Evolutionary conservation across 495 filamentous ascomycete genomes (phyloP).

Genomic region (Penicillium crystallinum): DNA sequence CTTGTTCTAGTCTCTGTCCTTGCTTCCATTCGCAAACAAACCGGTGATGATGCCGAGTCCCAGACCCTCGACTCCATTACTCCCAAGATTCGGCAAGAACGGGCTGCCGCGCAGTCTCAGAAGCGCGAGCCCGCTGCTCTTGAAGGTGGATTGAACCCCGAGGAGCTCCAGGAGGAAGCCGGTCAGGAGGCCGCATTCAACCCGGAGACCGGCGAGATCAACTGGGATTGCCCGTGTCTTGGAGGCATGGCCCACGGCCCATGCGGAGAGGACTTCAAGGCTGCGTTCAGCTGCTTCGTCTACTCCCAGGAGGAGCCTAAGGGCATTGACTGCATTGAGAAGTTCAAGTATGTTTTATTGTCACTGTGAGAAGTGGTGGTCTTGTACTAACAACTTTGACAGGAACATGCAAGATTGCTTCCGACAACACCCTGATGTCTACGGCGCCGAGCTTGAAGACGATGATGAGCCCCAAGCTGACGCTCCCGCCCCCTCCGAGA

Average conservation of each 20-base stretch:
- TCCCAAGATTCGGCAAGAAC: constrained; percentile 37
- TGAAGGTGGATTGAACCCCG: constrained; percentile 26
- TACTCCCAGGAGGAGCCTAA: constrained; percentile 94
- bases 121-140: constrained; percentile 14
- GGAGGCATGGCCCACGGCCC: constrained; percentile 97
- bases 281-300: constrained; percentile 96
- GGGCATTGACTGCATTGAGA: constrained; percentile 96
- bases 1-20: constrained; percentile 34
- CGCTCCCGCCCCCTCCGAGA: constrained; percentile 9
- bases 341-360: constrained; percentile 69
- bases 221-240: constrained; percentile 98
- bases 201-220: constrained; percentile 97
- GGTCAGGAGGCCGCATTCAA: constrained; percentile 88
- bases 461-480: constrained; percentile 56
- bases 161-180: constrained; percentile 74
- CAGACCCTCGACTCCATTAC: constrained; percentile 45
- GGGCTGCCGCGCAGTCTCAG: constrained; percentile 12
- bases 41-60: constrained; percentile 24
- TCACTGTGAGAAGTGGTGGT: not conserved
- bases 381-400: constrained; percentile 10
- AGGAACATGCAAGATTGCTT: constrained; percentile 98
- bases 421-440: constrained; percentile 81
- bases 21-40: constrained; percentile 15
- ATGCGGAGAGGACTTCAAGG: constrained; percentile 90
- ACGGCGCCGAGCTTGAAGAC: constrained; percentile 83